phyloP scores from a whole-genome alignment of 1,139 yeast genomes.

The Zygotorulaspora mrakii region DNA sequence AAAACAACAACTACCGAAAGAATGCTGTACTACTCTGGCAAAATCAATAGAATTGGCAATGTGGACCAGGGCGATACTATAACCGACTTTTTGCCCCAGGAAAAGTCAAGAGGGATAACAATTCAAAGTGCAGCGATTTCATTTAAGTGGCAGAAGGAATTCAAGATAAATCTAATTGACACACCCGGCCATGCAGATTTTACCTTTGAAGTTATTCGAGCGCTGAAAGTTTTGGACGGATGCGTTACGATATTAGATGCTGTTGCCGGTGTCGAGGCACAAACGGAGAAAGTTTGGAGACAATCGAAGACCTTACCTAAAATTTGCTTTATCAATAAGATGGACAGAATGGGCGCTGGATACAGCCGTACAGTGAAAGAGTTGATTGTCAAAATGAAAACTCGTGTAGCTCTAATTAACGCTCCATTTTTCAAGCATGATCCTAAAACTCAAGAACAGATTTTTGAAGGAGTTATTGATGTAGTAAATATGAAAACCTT shows the following conservation, averaged over 20 bases:
- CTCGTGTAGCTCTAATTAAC: constrained; percentile 69
- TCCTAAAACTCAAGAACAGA: constrained; percentile 41
- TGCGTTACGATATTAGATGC: constrained; percentile 90
- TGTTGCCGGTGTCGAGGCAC: constrained; percentile 98
- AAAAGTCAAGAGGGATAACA: constrained; percentile 89
- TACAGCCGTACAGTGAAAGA: constrained; percentile 86
- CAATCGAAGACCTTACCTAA: constrained; percentile 77
- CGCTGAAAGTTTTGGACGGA: constrained; percentile 88
- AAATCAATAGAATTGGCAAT: constrained; percentile 76
- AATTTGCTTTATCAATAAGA: constrained; percentile 79
- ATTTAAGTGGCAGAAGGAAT: constrained; percentile 69
- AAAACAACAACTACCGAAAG: constrained; percentile 95
- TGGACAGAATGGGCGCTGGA: constrained; percentile 97
- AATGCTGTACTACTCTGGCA: constrained; percentile 84
- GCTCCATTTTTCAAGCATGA: constrained; percentile 62
- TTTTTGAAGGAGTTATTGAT: constrained; percentile 80
- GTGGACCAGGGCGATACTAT: constrained; percentile 97
- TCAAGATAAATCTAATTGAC: constrained; percentile 80
- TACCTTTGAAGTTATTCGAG: constrained; percentile 87
- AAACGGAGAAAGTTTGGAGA: constrained; percentile 94
- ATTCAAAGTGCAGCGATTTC: constrained; percentile 96
- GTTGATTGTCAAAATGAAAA: constrained; percentile 69
- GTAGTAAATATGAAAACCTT: constrained; percentile 64
- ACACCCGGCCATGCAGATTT: constrained; percentile 99
- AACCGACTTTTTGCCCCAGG: constrained; percentile 88